Evolutionary conservation across 2,329 filamentous ascomycete species (phyloP), one percentile per base, ranked within the genome.

Genomic region (Aspergillus sclerotialis): DNA sequence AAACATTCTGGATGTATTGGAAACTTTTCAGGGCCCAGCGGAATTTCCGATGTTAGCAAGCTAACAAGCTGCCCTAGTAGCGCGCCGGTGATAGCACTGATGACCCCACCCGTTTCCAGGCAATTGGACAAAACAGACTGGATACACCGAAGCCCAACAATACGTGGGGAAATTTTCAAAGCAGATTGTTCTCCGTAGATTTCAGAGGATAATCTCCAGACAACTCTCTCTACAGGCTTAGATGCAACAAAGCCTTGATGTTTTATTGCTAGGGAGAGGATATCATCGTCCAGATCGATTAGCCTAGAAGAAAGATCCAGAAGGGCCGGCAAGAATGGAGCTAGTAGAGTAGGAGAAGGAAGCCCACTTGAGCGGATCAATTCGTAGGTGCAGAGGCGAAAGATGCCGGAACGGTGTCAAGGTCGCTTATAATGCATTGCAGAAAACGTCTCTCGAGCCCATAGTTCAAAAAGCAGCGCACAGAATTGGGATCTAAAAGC

Each of bases 391-490:
- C 53, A 59, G 8, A 58, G 39, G 49, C 45, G 17, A 66, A 44
- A 10, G 54, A 52, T 10, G 43, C 39, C 14, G 52, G 53, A 12
- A 64, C 38, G 23, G 54, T 44, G 52, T 88, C 82, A 2, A 68
- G 60, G 49, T 82, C 76, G 31, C 68, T 66, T 1, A 68, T 70
- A 7, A 84, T 67, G 27, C 75, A 73, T 28, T 74, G 69, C 33
- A 87, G 74, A 11, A 95, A 67, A 18, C 74, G 75, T 35, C 78
- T 73, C 41, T 86, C 83, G 36, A 83, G 76, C 5, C 78, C 77
- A 45, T 86, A 80, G 41, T 88, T 80, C 13, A 83, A 72, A 48
- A 94, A 88, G 18, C 61, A 58, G n/a, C 50, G 52, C 19, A 51
- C 48, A 35, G 64, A 61, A n/a, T 52, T 49, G 14, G 52, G 32